Percentiles rank a stretch among this genome's conserved stretches.
Conservation (phyloP, 176 grass and related monocot genomes). For the Bolboschoenus planiculmis region DNA sequence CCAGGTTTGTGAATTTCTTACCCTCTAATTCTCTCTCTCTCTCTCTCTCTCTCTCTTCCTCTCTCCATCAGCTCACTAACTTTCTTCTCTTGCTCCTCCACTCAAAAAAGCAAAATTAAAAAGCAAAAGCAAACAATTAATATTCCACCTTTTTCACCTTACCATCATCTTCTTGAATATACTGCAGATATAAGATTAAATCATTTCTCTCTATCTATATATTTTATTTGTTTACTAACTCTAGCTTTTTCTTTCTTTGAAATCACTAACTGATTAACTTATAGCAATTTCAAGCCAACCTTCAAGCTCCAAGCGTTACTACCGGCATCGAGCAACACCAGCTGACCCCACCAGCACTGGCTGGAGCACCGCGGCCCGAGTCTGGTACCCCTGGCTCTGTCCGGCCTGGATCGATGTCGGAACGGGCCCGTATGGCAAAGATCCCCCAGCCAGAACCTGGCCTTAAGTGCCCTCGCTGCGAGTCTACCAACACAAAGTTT, state of each 20-base stretch:
- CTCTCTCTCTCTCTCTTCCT: background rate
- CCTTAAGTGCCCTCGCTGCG: slow-evolving; percentile 96
- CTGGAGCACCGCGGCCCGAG: slow-evolving; percentile 1
- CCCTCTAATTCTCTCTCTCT: background rate
- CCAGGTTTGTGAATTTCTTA: slow-evolving; percentile 47
- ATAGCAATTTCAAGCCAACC: slow-evolving; percentile 48
- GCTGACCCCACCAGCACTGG: background rate
- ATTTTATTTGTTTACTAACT: background rate
- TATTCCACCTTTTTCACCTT: slow-evolving; percentile 46
- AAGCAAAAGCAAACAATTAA: slow-evolving; percentile 40
- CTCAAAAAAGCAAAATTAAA: slow-evolving; percentile 51
- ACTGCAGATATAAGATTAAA: slow-evolving; percentile 22
- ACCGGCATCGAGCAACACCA: slow-evolving; percentile 5
- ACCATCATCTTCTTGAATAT: slow-evolving; percentile 36
- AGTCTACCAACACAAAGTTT: slow-evolving; percentile 92
- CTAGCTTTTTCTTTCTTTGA: slow-evolving; percentile 37
- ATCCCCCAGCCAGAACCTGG: slow-evolving; percentile 64
- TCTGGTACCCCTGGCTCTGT: background rate
- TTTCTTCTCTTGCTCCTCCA: slow-evolving; percentile 25
- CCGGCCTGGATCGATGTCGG: slow-evolving; percentile 57
- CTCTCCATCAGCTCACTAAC: too few species aligned
- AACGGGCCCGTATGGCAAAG: slow-evolving; percentile 57
- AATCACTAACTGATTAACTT: slow-evolving; percentile 31
- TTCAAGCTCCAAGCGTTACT: slow-evolving; percentile 9
- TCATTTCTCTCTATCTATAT: slow-evolving; percentile 26